Percentiles rank a stretch among this genome's conserved stretches.
These are phyloP conservation scores for Panicum miliaceum DNA, from an alignment of 176 grass and related monocot species.

Conservation along the genomic window DNA sequence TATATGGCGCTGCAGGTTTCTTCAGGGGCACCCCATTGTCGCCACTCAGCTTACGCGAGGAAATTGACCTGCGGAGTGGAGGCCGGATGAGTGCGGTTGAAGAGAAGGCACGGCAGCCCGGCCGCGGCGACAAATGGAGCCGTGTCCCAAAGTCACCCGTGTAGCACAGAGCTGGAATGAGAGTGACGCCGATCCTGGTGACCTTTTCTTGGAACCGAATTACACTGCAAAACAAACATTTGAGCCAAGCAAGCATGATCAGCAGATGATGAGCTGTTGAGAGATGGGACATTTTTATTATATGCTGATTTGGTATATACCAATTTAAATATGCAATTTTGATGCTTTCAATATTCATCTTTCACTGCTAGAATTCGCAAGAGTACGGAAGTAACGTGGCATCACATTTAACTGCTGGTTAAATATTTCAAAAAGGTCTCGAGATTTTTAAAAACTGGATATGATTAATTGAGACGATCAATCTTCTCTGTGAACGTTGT, in stretches of 20 bases:
- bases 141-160: constrained; percentile 14
- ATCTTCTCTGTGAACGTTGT: constrained; percentile 33
- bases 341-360: background rate
- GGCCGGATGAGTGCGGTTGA: constrained; percentile 48
- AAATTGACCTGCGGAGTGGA: constrained; percentile 29
- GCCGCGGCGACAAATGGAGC: constrained; percentile 40
- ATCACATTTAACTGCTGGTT: background rate
- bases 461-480: background rate
- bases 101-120: constrained; percentile 22
- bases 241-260: constrained; percentile 19
- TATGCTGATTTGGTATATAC: background rate
- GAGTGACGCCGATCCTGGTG: constrained; percentile 36
- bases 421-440: constrained; percentile 17
- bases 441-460: background rate
- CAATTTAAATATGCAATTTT: background rate
- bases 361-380: background rate
- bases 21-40: constrained; percentile 53
- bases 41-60: constrained; percentile 29
- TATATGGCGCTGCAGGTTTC: constrained; percentile 50
- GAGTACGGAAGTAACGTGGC: background rate
- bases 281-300: constrained; percentile 18
- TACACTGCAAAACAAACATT: constrained; percentile 1
- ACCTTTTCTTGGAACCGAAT: constrained; percentile 20
- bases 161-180: constrained; percentile 35
- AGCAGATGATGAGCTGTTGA: background rate